Conservation (phyloP, 2,329 filamentous ascomycete genomes). For the Onygenales sp. region DNA sequence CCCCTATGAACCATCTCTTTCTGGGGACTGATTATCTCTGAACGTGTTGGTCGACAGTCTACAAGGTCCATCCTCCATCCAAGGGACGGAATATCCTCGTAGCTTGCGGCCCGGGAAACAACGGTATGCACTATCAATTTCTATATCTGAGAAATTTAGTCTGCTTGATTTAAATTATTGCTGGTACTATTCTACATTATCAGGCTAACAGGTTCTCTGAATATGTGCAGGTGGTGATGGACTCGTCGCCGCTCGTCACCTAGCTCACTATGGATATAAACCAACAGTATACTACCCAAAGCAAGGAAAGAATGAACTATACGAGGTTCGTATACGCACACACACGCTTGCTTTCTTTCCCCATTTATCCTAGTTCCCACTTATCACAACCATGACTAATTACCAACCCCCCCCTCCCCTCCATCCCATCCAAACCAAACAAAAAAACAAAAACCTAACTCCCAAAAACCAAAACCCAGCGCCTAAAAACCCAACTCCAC, state of each 20-base stretch:
- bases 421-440: conserved; percentile 14
- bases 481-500: conserved; percentile 73
- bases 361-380: conserved; percentile 5
- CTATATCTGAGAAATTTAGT: background rate
- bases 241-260: conserved; percentile 83
- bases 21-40: conserved; percentile 1
- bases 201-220: background rate
- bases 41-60: conserved; percentile 48
- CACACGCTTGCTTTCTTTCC: background rate
- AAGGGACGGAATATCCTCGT: conserved; percentile 68
- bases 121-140: conserved; percentile 28
- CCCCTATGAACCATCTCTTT: background rate
- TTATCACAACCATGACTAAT: too few relatives aligned
- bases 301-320: conserved; percentile 79
- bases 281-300: conserved; percentile 92
- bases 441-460: background rate
- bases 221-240: conserved; percentile 67
- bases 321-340: conserved; percentile 49
- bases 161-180: background rate
- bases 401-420: background rate
- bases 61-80: conserved; percentile 66
- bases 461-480: conserved; percentile 37
- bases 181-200: background rate
- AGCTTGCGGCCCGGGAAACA: conserved; percentile 78
- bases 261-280: conserved; percentile 83